Base-by-base conservation (phyloP, 331 rosid species). In the Phaseolus coccineus region DNA sequence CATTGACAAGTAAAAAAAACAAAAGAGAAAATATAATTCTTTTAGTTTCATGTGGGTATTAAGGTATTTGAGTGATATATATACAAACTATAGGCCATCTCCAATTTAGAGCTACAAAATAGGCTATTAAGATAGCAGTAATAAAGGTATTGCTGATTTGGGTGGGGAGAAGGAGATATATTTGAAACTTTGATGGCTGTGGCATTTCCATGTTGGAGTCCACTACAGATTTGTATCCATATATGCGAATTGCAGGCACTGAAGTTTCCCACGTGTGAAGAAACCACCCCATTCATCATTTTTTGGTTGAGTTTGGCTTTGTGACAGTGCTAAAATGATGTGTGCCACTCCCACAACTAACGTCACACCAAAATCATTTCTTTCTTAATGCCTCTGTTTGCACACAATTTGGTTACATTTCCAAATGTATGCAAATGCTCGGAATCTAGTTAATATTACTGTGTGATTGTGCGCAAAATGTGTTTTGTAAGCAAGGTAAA, bases 311-410 rank as follows among this genome's bases (percentile, higher is more conserved):
- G 58, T 69, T 75, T 69, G 59, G 73, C 40, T 56, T 25, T 14
- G 19, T 12, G 52, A 75, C 69, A 61, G 85, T 88, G 92, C 82
- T 77, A 81, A 16, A 62, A 56, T 90, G 92, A 89, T 88, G 88
- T 87, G 95, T 78, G 70, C 91, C 91, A 81, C 87, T 74, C 50
- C 81, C 25, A 27, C 28, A 35, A 12, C 74, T 68, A 72, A 28
- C 74, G 33, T 64, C 48, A 33, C 39, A n/a, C 42, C 65, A 63
- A 11, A 6, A 56, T 67, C 71, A 66, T 57, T 68, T 15, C 37
- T 81, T 64, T 73, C 64, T 56, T 22, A 40, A 8, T 33, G 25
- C 25, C 16, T 71, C 42, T 37, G 68, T 8, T 37, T 5, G 46
- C 12, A 3, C 39, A 51, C 33, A 10, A 71, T 6, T 31, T 71